Evolutionary conservation across 2,329 filamentous ascomycete species (phyloP), one percentile per base, ranked within the genome.

Genomic region (Pseudopyricularia cyperi): DNA sequence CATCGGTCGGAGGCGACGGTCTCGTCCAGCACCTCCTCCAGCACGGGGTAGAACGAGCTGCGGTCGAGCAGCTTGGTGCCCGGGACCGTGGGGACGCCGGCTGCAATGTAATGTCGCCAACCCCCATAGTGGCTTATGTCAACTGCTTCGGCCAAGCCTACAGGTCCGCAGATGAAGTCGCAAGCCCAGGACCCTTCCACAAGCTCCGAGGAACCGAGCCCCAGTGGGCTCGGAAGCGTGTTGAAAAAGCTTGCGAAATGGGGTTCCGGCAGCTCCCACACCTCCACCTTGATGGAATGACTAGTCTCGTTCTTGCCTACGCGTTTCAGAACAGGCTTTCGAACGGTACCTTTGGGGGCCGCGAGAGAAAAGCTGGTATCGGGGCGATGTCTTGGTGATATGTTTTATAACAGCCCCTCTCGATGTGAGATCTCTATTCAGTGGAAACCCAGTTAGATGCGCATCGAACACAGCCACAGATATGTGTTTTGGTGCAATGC

Each of bases 41-140:
- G 68, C 12, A 80, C 75, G 52, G 71, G 68, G 55, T 78, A 75
- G 60, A 75, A 80, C 0, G 70, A 74, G 19, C 80, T 65, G 48
- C 77, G 68, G 55, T 81, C 77, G 55, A 80, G 79, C 54, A 79
- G 73, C 51, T 72, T 67, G 56, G 58, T 62, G 2, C 66, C 59
- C 62, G 67, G 73, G 62, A 76, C 53, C 1, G 65, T 60, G 1
- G 68, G 68, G 0, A 70, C 66, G 4, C 54, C 69, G 0, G 76
- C 76, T 44, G 39, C 39, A 19, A 24, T 44, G 12, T 44, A 44
- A 24, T 44, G 9, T 15, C 22, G 22, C 39, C 39, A 44, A 11
- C 39, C 39, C 11, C 39, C 39, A 5, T 44, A 11, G 24, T 24
- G 39, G 39, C 39, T 44, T 4, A 68, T 64, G 24, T 68, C 66